These are phyloP conservation scores for Pochonia chlamydosporia DNA, from an alignment of 2,329 filamentous ascomycete genomes.

Conservation along the genomic window DNA sequence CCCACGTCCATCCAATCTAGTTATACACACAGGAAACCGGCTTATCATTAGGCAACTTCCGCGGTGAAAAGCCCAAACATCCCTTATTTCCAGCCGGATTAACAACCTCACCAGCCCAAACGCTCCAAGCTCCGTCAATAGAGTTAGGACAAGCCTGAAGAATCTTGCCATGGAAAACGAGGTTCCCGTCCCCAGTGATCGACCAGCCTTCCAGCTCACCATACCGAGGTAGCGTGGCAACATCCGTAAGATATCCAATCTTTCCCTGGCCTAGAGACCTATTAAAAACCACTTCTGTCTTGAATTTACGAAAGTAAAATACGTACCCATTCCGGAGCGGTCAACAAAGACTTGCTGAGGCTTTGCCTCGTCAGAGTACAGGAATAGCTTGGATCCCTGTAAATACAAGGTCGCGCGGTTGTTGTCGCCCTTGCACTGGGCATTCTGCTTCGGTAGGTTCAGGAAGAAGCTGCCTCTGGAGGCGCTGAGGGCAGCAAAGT, in stretches of 20 bases:
- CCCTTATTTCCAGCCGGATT: background rate
- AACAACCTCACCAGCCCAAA: conserved; percentile 26
- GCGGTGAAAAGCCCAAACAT: background rate
- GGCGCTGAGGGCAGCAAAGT: conserved; percentile 41
- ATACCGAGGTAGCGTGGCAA: conserved; percentile 30
- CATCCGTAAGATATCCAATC: conserved; percentile 46
- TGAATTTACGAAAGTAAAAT: background rate
- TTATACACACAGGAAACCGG: conserved; percentile 5
- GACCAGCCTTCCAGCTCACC: conserved; percentile 42
- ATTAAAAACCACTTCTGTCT: too few relatives aligned
- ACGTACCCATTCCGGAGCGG: conserved; percentile 52
- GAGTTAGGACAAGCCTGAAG: conserved; percentile 49
- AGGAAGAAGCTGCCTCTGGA: conserved; percentile 36
- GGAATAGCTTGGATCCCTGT: conserved; percentile 37
- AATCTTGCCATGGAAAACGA: conserved; percentile 37
- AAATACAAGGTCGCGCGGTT: conserved; percentile 46
- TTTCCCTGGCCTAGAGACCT: conserved; percentile 42
- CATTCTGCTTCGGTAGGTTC: conserved; percentile 36
- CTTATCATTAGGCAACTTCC: background rate
- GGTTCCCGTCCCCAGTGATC: conserved; percentile 34
- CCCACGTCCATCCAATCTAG: background rate
- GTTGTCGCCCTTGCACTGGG: conserved; percentile 39
- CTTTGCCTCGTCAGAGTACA: conserved; percentile 35
- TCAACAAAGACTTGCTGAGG: conserved; percentile 48
- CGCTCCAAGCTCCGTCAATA: conserved; percentile 34